Evolutionary conservation across 192 early-diverging fungal species (phyloP), one percentile per base, ranked within the genome.

Genomic region (Gaertneriomyces sp.): DNA sequence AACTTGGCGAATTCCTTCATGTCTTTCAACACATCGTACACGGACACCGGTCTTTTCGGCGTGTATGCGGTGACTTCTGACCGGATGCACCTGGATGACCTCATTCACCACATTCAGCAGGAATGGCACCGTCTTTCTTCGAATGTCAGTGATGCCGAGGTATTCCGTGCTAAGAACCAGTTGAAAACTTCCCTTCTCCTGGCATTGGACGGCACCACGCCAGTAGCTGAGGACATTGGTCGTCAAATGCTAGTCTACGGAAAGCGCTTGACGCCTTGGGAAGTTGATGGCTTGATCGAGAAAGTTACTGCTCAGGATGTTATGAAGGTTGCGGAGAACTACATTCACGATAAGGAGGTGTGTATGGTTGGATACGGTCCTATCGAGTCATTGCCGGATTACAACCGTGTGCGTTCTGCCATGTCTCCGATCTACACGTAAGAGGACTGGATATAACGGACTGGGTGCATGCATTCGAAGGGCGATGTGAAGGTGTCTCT

Each of bases 11-110:
- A 95, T 83, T 95, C 92, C 56, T 98, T 95, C 89, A 93, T 96
- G 92, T 90, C 94, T 55, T 98, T 98, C 86, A 97, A 98, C 84
- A 98, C 96, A 25, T 94, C 93, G 14, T 98, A 98, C 87, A 88
- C 89, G 45, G 96, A 98, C 78, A 97, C 94, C 19, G 96, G 96
- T 46, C 83, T 98, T 53, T 98, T 93, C 81, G 96, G 96, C 61
- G 93, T 95, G 70, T 98, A 98, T 84, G 74, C 93, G 58, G 86
- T 89, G 45, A 88, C 91, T 19, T 91, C 96, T 77, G 90, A 91
- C 78, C 79, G 80, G 65, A 79, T 80, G 65, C 74, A 83, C 63
- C 80, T 98, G 60, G 93, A 95, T 76, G 92, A 96, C 64, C 79
- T 96, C 50, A 78, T 93, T 40, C 88, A 90, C 79, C 86, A 88